phyloP scores from a whole-genome alignment of 2,329 filamentous ascomycete genomes.

The Talaromyces rugulosus region DNA sequence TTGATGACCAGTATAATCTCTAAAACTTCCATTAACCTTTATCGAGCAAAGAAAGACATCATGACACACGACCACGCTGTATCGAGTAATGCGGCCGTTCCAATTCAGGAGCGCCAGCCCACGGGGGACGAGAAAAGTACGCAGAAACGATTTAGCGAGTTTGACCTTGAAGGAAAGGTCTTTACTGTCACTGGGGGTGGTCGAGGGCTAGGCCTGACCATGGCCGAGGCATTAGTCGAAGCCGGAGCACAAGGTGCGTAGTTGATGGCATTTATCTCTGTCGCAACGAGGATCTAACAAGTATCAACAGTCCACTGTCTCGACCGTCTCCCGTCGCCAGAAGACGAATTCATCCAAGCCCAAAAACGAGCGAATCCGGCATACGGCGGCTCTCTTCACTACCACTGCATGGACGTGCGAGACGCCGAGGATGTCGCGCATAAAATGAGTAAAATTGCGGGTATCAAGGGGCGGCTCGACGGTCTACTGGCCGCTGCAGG shows the following conservation, averaged over 20 bases:
- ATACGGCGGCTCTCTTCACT: constrained; percentile 40
- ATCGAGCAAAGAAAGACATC: not conserved
- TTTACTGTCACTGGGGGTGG: constrained; percentile 42
- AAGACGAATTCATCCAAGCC: constrained; percentile 38
- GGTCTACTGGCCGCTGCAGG: constrained; percentile 41
- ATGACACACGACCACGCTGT: not conserved
- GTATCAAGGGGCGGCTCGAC: constrained; percentile 33
- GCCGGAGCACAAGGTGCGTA: constrained; percentile 42
- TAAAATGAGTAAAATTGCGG: constrained; percentile 31
- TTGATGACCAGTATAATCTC: not conserved
- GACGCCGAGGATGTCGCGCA: constrained; percentile 33
- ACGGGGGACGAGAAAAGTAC: constrained; percentile 19
- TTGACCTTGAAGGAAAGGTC: constrained; percentile 38
- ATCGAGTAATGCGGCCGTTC: constrained; percentile 3
- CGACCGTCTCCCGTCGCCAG: constrained; percentile 40
- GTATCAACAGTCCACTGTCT: constrained; percentile 43
- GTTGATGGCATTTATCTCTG: not conserved
- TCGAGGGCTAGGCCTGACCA: constrained; percentile 40
- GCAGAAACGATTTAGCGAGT: constrained; percentile 36
- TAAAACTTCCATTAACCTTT: not conserved
- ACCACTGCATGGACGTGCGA: constrained; percentile 45
- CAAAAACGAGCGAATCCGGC: constrained; percentile 32
- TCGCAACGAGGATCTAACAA: not conserved
- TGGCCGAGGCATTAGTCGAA: constrained; percentile 46
- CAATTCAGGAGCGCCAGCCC: constrained; percentile 29